phyloP scores from a whole-genome alignment of 768 basidiomycete species.

The Boletus rufocinnamomeus region DNA sequence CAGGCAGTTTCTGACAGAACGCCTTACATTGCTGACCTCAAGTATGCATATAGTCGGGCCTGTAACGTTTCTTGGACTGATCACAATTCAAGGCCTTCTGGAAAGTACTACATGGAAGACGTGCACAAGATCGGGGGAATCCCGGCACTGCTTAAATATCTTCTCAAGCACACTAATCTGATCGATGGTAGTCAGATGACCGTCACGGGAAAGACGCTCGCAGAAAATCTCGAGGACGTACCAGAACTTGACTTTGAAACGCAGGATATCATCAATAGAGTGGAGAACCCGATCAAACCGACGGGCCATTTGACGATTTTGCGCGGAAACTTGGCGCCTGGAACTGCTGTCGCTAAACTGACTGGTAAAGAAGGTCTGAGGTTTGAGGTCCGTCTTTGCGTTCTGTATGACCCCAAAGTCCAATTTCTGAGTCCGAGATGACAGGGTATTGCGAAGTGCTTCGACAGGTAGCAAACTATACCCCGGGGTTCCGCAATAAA shows the following conservation, averaged over 20 bases:
- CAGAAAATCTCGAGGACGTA: slow-evolving; percentile 82
- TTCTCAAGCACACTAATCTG: slow-evolving; percentile 73
- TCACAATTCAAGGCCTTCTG: slow-evolving; percentile 59
- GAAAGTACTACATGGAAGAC: slow-evolving; percentile 89
- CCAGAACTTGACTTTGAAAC: slow-evolving; percentile 65
- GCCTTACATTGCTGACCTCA: slow-evolving; percentile 84
- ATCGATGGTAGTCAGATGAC: slow-evolving; percentile 85
- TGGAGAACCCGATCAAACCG: slow-evolving; percentile 80
- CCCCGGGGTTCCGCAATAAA: neutral
- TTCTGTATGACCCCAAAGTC: neutral
- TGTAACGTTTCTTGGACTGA: slow-evolving; percentile 7
- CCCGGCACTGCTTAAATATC: slow-evolving; percentile 82
- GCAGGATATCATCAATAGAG: slow-evolving; percentile 74
- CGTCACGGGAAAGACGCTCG: slow-evolving; percentile 88
- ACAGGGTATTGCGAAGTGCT: slow-evolving; percentile 75
- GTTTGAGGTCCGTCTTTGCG: slow-evolving; percentile 61
- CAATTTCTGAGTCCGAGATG: slow-evolving; percentile 4
- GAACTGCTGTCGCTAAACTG: slow-evolving; percentile 86
- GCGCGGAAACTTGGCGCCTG: slow-evolving; percentile 86
- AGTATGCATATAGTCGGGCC: slow-evolving; percentile 40
- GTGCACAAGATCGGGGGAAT: slow-evolving; percentile 84
- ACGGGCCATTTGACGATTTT: slow-evolving; percentile 89
- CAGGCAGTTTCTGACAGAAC: slow-evolving; percentile 77
- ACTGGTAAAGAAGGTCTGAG: slow-evolving; percentile 88
- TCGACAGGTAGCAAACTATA: slow-evolving; percentile 58